Base-by-base conservation (phyloP, 1,284 basidiomycete genomes). In the Fomes fomentarius region DNA sequence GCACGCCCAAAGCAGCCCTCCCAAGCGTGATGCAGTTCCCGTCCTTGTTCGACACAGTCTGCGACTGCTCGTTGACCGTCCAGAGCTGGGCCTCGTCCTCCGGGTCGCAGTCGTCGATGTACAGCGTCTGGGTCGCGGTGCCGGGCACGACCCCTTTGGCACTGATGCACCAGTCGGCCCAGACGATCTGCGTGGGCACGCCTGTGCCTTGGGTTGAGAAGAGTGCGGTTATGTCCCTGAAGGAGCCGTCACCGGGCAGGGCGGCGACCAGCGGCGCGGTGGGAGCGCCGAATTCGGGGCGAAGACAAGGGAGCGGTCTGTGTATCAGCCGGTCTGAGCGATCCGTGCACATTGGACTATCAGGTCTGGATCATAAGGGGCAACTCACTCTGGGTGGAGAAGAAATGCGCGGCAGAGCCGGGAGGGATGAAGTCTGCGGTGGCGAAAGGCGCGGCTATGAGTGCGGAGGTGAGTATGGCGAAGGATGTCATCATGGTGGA, bases 11-110 rank as follows among this genome's bases (percentile, higher is more conserved):
- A 9, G 54, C 54, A 7, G 58, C 37, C 30, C 52, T 38, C 19
- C 58, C 58, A 11, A 60, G 48, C 1, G 58, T 54, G 9, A 56
- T 26, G 48, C 58, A 60, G 54, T 60, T 60, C 12, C 58, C 58
- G 24, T 60, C 58, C 22, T 54, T 54, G 33, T 60, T 60, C 17
- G 58, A 60, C 31, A 60, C 34, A 22, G 57, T 58, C 22, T 33
- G 31, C 15, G 54, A 53, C 19, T 47, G 33, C 28, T 24, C 50
- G 41, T 49, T 49, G 19, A 56, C 12, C 30, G 41, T 49, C 54
- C 54, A 56, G 30, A 52, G 8, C 41, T 56, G 52, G 8, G 41
- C 31, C n/a, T 15, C 14, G 46, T 51, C 45, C 37, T 25, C 43
- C 7, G 40, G 14, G 41, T 59, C 53, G 41, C 58, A 60, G 14